Evolutionary conservation across 495 filamentous ascomycete species (phyloP).

Genomic region (Xylaria venustula): DNA sequence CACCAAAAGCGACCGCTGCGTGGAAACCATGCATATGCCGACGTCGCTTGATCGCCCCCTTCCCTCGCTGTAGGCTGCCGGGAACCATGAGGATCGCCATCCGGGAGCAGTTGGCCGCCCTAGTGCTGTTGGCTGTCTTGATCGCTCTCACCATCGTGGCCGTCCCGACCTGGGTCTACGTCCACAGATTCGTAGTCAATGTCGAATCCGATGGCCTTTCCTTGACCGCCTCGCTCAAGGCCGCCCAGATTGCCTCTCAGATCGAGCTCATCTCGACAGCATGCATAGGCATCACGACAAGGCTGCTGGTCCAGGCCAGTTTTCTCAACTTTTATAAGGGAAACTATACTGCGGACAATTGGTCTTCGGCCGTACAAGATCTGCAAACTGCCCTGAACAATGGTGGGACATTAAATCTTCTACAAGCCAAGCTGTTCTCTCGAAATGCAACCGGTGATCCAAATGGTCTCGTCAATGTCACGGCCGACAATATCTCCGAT

Average conservation of each 20-base stretch:
- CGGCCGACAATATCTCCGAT: slow-evolving; percentile 40
- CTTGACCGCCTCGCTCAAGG: slow-evolving; percentile 81
- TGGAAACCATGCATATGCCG: slow-evolving; percentile 21
- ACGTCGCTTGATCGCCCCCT: slow-evolving; percentile 14
- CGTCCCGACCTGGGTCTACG: slow-evolving; percentile 64
- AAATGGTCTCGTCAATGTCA: slow-evolving; percentile 59
- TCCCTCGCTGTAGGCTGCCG: slow-evolving; percentile 34
- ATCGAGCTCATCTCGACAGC: slow-evolving; percentile 70
- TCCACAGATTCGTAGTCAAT: slow-evolving; percentile 68
- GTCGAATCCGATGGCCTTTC: slow-evolving; percentile 60
- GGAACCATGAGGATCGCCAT: slow-evolving; percentile 77
- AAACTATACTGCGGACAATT: slow-evolving; percentile 54
- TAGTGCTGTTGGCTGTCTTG: slow-evolving; percentile 69
- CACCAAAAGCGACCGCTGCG: neutral
- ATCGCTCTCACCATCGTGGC: slow-evolving; percentile 58
- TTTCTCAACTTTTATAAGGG: slow-evolving; percentile 59
- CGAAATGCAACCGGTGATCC: slow-evolving; percentile 55
- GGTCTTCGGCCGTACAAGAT: slow-evolving; percentile 55
- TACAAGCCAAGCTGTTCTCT: slow-evolving; percentile 68
- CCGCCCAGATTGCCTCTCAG: slow-evolving; percentile 73
- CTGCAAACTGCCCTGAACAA: slow-evolving; percentile 59
- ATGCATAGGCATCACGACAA: slow-evolving; percentile 63
- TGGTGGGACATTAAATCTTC: slow-evolving; percentile 50
- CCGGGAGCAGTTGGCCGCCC: slow-evolving; percentile 73
- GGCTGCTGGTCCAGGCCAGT: slow-evolving; percentile 63